Evolutionary conservation across 169 alveolate genomes (phyloP).

Genomic region (Prorocentrum cordatum): DNA sequence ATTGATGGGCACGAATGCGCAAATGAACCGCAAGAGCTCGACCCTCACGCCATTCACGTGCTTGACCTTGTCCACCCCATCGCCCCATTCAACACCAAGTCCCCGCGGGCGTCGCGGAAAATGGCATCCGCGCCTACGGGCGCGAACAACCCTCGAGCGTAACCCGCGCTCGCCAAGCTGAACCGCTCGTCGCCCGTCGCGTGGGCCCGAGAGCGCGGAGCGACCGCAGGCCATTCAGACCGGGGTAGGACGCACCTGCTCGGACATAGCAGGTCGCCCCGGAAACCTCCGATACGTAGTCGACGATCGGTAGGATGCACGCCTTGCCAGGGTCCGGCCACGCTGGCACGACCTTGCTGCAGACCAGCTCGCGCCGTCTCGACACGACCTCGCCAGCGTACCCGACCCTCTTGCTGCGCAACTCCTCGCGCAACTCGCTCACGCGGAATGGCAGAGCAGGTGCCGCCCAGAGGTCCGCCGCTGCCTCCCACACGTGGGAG

Average conservation of each 20-base stretch:
- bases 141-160: background rate
- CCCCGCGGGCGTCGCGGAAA: background rate
- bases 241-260: background rate
- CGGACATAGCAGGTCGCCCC: background rate
- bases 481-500: too few species aligned
- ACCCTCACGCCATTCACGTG: background rate
- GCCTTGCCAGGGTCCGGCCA: too few species aligned
- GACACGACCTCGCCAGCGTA: too few species aligned
- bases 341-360: too few species aligned
- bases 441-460: too few species aligned
- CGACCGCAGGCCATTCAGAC: background rate
- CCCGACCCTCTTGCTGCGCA: too few species aligned
- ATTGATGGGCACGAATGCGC: background rate
- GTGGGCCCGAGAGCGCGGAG: background rate
- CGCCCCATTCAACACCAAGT: background rate
- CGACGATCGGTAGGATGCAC: too few species aligned
- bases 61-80: background rate
- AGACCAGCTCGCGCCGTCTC: too few species aligned
- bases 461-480: too few species aligned
- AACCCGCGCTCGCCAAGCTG: background rate
- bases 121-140: background rate
- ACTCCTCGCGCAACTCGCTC: too few species aligned
- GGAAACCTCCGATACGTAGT: too few species aligned
- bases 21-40: background rate
- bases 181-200: background rate